Evolutionary conservation across 2,329 filamentous ascomycete species (phyloP).

Genomic region (Aphanocladium album): DNA sequence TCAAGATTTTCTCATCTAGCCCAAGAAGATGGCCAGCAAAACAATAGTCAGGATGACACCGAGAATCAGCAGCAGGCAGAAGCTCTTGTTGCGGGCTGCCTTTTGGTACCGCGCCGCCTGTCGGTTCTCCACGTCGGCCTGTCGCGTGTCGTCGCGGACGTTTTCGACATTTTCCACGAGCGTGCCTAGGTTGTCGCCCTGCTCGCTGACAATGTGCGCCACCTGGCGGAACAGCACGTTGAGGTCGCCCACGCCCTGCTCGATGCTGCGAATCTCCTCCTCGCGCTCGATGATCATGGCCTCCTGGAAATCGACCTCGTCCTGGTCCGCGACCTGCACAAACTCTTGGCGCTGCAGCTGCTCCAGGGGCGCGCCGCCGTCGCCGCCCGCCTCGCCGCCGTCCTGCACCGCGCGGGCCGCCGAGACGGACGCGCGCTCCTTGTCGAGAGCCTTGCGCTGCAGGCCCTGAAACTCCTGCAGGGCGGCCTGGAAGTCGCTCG

Average conservation of each 20-base stretch:
- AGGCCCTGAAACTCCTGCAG: constrained; percentile 87
- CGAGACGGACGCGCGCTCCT: constrained; percentile 79
- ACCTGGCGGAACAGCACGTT: constrained; percentile 97
- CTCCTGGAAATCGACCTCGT: constrained; percentile 97
- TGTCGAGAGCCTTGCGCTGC: constrained; percentile 87
- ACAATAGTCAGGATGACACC: constrained; percentile 86
- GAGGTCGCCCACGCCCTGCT: constrained; percentile 89
- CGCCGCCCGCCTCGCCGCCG: constrained; percentile 39
- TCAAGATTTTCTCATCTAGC: no score
- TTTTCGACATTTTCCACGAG: constrained; percentile 86
- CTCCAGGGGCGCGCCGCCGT: constrained; percentile 29
- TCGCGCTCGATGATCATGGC: constrained; percentile 93
- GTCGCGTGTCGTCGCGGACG: constrained; percentile 73
- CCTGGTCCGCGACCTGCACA: constrained; percentile 77
- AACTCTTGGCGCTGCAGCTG: constrained; percentile 66
- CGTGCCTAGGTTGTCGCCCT: constrained; percentile 81
- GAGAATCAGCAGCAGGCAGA: constrained; percentile 83
- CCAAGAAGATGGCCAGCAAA: constrained; percentile 69
- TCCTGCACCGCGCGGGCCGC: constrained; percentile 79
- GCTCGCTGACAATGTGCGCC: constrained; percentile 93
- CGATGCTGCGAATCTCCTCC: constrained; percentile 94
- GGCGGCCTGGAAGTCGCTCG: constrained; percentile 84
- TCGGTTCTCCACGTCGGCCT: constrained; percentile 79
- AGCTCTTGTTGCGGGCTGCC: constrained; percentile 90
- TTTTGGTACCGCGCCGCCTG: constrained; percentile 90